A percentile compares a stretch with the other conserved stretches of the same genome.
Evolutionary conservation across 768 basidiomycete genomes (phyloP).

Genomic region (Leccinellum luteum): DNA sequence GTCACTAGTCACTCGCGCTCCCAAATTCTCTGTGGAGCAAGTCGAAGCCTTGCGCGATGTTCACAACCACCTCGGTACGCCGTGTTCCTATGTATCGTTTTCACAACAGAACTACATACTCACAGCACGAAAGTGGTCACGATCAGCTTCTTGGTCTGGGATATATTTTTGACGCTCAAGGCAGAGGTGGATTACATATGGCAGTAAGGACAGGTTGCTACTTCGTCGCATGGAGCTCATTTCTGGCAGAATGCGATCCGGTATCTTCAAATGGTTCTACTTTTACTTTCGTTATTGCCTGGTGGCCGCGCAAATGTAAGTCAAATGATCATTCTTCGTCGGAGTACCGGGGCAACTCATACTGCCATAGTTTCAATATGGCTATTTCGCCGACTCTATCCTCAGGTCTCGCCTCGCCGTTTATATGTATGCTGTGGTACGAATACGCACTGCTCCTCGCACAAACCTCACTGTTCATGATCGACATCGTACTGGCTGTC

Average conservation of each 20-base stretch:
- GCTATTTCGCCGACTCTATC: conserved; percentile 3
- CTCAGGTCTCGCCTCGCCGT: conserved; percentile 5
- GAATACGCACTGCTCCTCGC: background rate
- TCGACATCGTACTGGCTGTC: conserved; percentile 23
- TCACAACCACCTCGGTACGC: conserved; percentile 10
- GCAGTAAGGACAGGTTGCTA: conserved; percentile 19
- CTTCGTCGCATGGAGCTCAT: background rate
- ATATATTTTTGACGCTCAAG: conserved; percentile 25
- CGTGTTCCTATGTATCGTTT: background rate
- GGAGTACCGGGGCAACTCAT: background rate
- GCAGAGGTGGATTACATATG: conserved; percentile 31
- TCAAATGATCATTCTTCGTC: background rate
- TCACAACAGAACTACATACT: background rate
- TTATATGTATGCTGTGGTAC: conserved; percentile 9
- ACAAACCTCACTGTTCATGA: conserved; percentile 11
- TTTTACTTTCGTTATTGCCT: conserved; percentile 20
- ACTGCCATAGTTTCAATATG: conserved; percentile 8
- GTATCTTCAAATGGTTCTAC: conserved; percentile 13
- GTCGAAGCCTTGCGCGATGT: conserved; percentile 6
- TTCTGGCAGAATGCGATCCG: conserved; percentile 9
- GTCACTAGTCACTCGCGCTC: background rate
- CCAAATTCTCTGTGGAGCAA: conserved; percentile 2
- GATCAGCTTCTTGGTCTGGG: conserved; percentile 27
- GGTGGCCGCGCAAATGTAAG: conserved; percentile 11
- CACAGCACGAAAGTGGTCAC: conserved; percentile 21